Conservation (phyloP, 768 basidiomycete genomes). For the Tulasnella sp. region DNA sequence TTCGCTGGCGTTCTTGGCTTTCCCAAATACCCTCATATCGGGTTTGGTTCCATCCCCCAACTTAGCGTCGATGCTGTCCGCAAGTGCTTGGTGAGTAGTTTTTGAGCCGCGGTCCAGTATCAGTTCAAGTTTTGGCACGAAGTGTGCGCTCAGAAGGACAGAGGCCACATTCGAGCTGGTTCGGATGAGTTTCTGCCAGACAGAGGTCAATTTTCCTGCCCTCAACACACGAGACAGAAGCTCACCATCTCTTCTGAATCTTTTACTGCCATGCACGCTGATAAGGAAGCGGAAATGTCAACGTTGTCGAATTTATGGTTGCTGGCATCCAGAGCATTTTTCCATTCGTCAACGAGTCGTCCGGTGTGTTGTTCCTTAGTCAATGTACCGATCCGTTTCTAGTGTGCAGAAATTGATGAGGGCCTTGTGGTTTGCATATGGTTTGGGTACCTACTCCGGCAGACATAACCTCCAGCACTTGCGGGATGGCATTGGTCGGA, state of each 20-base stretch:
- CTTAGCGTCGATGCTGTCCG: conserved; percentile 79
- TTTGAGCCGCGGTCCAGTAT: conserved; percentile 90
- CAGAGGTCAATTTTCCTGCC: not conserved
- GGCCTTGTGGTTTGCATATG: conserved; percentile 33
- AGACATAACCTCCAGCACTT: conserved; percentile 54
- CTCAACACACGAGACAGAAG: conserved; percentile 29
- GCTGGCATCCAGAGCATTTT: conserved; percentile 54
- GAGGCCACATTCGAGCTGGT: conserved; percentile 75
- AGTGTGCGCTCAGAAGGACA: conserved; percentile 78
- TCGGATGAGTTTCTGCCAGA: conserved; percentile 66
- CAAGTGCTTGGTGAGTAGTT: conserved; percentile 82
- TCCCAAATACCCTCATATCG: conserved; percentile 88
- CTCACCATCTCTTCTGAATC: conserved; percentile 88
- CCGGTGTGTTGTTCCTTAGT: conserved; percentile 81
- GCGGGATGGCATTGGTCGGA: conserved; percentile 66
- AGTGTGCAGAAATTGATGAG: conserved; percentile 35
- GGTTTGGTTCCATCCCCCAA: conserved; percentile 85
- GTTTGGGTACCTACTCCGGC: conserved; percentile 37
- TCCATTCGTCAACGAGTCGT: conserved; percentile 86
- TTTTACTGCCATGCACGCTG: conserved; percentile 78
- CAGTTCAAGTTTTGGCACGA: conserved; percentile 80
- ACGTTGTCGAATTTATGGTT: conserved; percentile 61
- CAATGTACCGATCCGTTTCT: conserved; percentile 67
- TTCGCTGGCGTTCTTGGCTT: conserved; percentile 57
- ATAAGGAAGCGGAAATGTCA: conserved; percentile 74